phyloP scores from a whole-genome alignment of 176 grass and related monocot species.

The Ensete ventricosum region DNA sequence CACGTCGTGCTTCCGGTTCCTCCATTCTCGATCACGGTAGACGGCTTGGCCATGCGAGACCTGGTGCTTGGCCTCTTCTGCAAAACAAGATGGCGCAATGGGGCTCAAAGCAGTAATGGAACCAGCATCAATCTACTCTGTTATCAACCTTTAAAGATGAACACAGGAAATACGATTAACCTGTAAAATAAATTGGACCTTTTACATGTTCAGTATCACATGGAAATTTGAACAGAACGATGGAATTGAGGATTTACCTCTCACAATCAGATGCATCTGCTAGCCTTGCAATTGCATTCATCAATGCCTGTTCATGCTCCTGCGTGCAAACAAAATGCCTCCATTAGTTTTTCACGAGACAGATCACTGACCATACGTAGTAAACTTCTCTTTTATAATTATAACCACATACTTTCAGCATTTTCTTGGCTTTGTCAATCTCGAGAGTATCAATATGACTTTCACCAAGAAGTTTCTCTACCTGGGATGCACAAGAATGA shows the following conservation, averaged over 20 bases:
- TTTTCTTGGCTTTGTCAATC: conserved; percentile 95
- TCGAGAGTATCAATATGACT: conserved; percentile 66
- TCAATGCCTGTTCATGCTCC: conserved; percentile 88
- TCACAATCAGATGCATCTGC: conserved; percentile 80
- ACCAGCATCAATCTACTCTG: too few species aligned
- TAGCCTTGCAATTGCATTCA: conserved; percentile 68
- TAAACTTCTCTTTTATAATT: background rate
- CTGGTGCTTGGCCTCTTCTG: conserved; percentile 28
- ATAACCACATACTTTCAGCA: conserved; percentile 48
- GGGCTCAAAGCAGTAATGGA: too few species aligned
- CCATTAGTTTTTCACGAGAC: conserved; percentile 9
- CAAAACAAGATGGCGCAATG: background rate
- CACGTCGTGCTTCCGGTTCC: conserved; percentile 22
- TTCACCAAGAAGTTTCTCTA: conserved; percentile 73
- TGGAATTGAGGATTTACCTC: conserved; percentile 9
- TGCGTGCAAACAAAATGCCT: conserved; percentile 18
- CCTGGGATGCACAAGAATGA: conserved; percentile 28
- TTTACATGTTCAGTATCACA: too few species aligned
- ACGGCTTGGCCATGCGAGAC: conserved; percentile 18
- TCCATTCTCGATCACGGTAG: conserved; percentile 31
- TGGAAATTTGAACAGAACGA: too few species aligned
- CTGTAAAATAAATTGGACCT: too few species aligned
- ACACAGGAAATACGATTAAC: background rate
- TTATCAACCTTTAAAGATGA: too few species aligned
- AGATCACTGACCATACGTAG: conserved; percentile 2